phyloP scores from a whole-genome alignment of 2,329 filamentous ascomycete species.

The Colletotrichum neosansevieriae region DNA sequence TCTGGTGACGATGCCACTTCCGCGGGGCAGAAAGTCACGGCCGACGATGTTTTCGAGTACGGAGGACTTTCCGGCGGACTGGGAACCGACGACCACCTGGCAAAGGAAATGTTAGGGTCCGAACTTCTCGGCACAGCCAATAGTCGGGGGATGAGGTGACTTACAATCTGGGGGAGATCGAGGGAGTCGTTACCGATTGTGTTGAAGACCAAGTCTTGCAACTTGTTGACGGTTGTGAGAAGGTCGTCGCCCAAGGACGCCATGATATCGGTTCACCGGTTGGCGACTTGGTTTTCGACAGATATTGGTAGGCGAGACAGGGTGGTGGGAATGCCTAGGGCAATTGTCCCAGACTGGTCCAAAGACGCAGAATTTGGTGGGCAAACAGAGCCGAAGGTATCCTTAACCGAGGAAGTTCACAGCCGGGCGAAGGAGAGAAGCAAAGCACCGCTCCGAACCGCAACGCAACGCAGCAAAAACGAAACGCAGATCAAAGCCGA shows the following conservation, averaged over 20 bases:
- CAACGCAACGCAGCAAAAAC: conserved; percentile 5
- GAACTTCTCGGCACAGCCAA: neutral
- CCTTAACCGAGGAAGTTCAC: neutral
- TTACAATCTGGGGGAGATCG: conserved; percentile 97
- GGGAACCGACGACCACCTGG: conserved; percentile 97
- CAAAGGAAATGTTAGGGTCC: conserved; percentile 6
- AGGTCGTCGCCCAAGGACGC: conserved; percentile 95
- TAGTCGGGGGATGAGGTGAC: conserved; percentile 48
- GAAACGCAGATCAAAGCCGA: conserved; percentile 15
- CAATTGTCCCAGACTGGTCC: neutral
- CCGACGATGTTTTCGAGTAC: conserved; percentile 99
- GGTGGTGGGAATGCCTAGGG: neutral
- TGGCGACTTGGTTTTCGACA: neutral
- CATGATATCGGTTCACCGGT: conserved; percentile 67
- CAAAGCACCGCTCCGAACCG: conserved; percentile 10
- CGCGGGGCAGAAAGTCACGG: conserved; percentile 94
- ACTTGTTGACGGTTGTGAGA: conserved; percentile 94
- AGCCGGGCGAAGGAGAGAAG: conserved; percentile 4
- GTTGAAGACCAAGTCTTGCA: conserved; percentile 99
- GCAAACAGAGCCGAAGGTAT: neutral
- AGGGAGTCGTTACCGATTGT: conserved; percentile 99
- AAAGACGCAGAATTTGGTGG: conserved; percentile 4
- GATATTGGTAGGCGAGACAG: neutral
- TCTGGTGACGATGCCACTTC: conserved; percentile 95
- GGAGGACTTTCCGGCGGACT: conserved; percentile 98